phyloP scores from a whole-genome alignment of 345 rosid genomes.

The Schrenkiella parvula region DNA sequence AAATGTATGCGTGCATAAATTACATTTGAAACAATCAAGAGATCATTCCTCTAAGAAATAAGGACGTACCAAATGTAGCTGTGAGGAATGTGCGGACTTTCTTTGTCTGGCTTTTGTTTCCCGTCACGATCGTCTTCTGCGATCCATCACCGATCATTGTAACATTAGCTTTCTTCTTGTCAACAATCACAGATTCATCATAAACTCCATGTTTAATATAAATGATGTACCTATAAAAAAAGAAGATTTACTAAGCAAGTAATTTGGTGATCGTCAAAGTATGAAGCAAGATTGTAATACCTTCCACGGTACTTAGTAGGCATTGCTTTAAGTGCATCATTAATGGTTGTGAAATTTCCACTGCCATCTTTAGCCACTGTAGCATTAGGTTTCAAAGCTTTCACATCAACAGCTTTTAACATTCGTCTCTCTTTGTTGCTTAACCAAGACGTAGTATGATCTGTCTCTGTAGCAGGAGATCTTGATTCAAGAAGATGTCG shows the following conservation, averaged over 20 bases:
- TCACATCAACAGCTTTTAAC: conserved; percentile 38
- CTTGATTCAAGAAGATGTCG: conserved; percentile 46
- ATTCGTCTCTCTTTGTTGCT: conserved; percentile 53
- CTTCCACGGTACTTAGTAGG: conserved; percentile 55
- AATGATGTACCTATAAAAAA: conserved; percentile 54
- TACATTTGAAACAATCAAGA: not conserved
- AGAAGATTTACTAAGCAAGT: not conserved
- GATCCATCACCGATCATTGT: conserved; percentile 86
- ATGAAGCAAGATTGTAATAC: conserved; percentile 27
- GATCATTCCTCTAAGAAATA: not conserved
- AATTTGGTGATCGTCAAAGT: not conserved
- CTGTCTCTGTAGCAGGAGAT: not conserved
- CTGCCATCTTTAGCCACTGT: conserved; percentile 82
- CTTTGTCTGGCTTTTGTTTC: conserved; percentile 52
- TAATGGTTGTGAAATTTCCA: conserved; percentile 65
- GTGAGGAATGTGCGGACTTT: conserved; percentile 60
- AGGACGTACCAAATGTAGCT: conserved; percentile 60
- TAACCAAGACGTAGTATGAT: conserved; percentile 54
- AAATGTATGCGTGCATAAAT: too few relatives aligned
- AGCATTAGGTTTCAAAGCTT: conserved; percentile 47
- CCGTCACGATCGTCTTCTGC: conserved; percentile 62
- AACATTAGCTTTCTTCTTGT: conserved; percentile 53
- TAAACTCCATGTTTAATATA: conserved; percentile 68
- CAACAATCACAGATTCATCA: conserved; percentile 54
- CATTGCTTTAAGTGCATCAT: conserved; percentile 61